Percentiles rank a stretch among this genome's conserved stretches.
These are phyloP conservation scores for Wickerhamomyces chaumierensis DNA, from an alignment of 805 yeast genomes.

Conservation along the genomic window DNA sequence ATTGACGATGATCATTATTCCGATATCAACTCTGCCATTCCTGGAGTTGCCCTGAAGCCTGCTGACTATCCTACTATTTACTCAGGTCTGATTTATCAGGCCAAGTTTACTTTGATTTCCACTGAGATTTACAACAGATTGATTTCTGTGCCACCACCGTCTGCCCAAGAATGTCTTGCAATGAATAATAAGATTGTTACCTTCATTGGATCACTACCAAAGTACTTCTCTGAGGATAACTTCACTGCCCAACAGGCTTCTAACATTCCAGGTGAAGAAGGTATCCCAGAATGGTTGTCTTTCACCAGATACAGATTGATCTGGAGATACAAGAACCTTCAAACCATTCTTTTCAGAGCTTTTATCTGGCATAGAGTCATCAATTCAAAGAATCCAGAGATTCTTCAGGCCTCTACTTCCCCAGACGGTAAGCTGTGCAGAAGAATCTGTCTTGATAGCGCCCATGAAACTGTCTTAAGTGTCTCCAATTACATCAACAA, in stretches of 20 bases:
- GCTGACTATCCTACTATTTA: constrained; percentile 39
- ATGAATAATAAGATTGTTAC: constrained; percentile 31
- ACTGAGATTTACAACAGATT: constrained; percentile 36
- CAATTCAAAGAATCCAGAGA: constrained; percentile 24
- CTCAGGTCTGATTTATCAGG: constrained; percentile 45
- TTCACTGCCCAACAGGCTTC: constrained; percentile 18
- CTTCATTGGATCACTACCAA: constrained; percentile 33
- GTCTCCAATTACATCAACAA: constrained; percentile 29
- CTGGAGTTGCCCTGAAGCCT: constrained; percentile 9
- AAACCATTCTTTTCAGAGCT: constrained; percentile 42
- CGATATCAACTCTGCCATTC: constrained; percentile 3
- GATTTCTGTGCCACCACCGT: constrained; percentile 35
- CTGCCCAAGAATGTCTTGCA: constrained; percentile 37
- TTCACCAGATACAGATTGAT: constrained; percentile 39
- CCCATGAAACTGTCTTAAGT: constrained; percentile 40
- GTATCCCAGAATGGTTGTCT: constrained; percentile 39
- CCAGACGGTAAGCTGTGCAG: constrained; percentile 39
- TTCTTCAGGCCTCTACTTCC: constrained; percentile 22
- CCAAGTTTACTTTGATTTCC: constrained; percentile 36
- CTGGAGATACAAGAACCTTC: constrained; percentile 50
- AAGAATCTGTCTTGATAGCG: constrained; percentile 35
- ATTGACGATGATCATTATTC: constrained; percentile 30
- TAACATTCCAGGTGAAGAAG: constrained; percentile 12
- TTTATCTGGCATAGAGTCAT: constrained; percentile 43
- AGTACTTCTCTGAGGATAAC: constrained; percentile 33